Evolutionary conservation across 2,329 filamentous ascomycete genomes (phyloP).

Genomic region (Phaeosphaeriaceae sp.): DNA sequence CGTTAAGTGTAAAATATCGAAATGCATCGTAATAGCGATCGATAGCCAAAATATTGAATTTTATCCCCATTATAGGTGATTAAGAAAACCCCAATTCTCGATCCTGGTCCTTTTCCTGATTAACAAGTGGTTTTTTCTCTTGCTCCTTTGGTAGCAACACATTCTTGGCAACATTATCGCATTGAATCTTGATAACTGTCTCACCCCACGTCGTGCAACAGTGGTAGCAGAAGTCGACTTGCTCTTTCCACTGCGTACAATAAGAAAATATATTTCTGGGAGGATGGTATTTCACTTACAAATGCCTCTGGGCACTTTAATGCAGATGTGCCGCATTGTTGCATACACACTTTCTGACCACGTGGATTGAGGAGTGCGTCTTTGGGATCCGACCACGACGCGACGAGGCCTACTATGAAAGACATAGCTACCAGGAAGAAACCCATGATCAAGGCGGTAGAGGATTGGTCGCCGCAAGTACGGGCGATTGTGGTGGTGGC

Average conservation of each 20-base stretch:
- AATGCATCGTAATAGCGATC: background rate
- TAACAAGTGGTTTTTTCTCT: background rate
- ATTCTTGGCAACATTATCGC: background rate
- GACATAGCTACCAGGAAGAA: background rate
- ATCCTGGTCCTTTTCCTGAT: background rate
- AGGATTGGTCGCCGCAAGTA: too few relatives aligned
- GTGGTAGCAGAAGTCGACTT: constrained; percentile 1
- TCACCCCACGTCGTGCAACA: constrained; percentile 9
- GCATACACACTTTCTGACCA: constrained; percentile 12
- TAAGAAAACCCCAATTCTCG: constrained; percentile 3
- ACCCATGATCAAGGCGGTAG: background rate
- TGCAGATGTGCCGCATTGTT: constrained; percentile 10
- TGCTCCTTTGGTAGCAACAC: background rate
- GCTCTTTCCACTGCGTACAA: constrained; percentile 1
- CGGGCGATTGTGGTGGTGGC: background rate
- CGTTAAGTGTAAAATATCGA: too few relatives aligned
- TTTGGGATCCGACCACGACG: constrained; percentile 8
- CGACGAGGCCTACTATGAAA: background rate
- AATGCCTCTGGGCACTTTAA: constrained; percentile 14
- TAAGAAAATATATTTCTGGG: background rate
- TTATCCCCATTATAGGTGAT: background rate
- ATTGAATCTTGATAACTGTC: constrained; percentile 7
- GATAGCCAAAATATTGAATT: background rate
- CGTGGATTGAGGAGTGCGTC: constrained; percentile 13
- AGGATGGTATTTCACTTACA: background rate